Evolutionary conservation across 2,329 filamentous ascomycete genomes (phyloP), one percentile per base, ranked within the genome.

Genomic region (Myotisia sp.): DNA sequence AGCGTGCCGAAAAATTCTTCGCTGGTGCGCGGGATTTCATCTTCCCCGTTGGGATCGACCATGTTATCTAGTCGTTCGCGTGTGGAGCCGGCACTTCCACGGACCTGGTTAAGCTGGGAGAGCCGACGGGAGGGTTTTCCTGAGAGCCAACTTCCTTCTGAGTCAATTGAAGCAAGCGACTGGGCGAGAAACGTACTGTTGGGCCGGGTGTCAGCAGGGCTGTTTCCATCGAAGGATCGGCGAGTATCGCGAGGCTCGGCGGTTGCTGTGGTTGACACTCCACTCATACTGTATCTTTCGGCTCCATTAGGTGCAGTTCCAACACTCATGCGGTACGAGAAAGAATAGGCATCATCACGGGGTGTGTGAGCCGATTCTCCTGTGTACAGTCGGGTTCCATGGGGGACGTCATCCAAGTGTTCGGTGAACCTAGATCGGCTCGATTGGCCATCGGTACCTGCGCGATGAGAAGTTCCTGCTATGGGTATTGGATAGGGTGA

Each of bases 61-160:
- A 70, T 70, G 18, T 74, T 68, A 13, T 71, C 66, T 14, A 66
- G 58, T 10, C 51, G 53, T 27, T 57, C 54, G 31, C 54, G 54
- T 26, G 62, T 48, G 6, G 59, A 61, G 26, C 52, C 58, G 29
- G 59, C 52, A 32, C 59, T 66, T 21, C 54, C 56, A 20, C 54
- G 58, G 17, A 58, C 45, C 2, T 49, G 51, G 38, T 44, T 57
- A 46, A 43, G 48, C 27, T 59, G 54, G 48, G 50, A 73, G 55
- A 50, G 64, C 52, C 37, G 64, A 50, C 43, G 65, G 64, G 65
- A 54, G 41, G 68, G 65, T 37, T 77, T 76, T 10, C 87, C 85
- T 3, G 85, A 90, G 28, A 98, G 74, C 90, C 90, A 98, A 0
- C 86, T 94, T 3, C 73, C 90, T 60, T 98, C 90, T 0, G 86